Conservation (phyloP, 805 yeast species). For the Blastobotrys terrestris region DNA sequence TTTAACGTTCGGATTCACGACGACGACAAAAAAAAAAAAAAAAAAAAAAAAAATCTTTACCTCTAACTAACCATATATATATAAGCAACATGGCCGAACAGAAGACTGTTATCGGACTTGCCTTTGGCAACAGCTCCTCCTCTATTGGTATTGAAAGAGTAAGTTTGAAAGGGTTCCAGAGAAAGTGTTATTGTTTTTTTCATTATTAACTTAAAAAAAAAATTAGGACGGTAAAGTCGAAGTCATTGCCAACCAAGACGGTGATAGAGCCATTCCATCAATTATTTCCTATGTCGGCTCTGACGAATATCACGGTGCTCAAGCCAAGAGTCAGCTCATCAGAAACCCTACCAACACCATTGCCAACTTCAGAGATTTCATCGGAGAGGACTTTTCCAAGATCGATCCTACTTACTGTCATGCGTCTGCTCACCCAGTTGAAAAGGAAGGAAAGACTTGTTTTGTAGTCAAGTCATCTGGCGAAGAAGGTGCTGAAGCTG, state of each 20-base stretch:
- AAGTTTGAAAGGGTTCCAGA: conserved; percentile 11
- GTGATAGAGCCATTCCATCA: conserved; percentile 95
- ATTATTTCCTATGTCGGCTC: conserved; percentile 85
- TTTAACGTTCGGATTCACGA: background rate
- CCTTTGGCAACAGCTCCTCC: conserved; percentile 94
- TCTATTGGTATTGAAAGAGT: conserved; percentile 75
- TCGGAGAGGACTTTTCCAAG: conserved; percentile 68
- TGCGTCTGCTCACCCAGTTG: conserved; percentile 61
- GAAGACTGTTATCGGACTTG: conserved; percentile 73
- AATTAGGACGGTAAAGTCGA: conserved; percentile 84
- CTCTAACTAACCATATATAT: background rate
- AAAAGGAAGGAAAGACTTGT: conserved; percentile 59
- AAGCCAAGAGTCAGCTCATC: conserved; percentile 85
- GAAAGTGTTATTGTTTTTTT: too few species aligned
- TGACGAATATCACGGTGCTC: conserved; percentile 96
- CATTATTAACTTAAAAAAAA: too few species aligned
- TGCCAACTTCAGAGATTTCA: conserved; percentile 85
- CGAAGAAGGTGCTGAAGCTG: conserved; percentile 43
- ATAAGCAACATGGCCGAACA: conserved; percentile 31
- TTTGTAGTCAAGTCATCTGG: conserved; percentile 42
- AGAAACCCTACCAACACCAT: conserved; percentile 87
- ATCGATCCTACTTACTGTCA: conserved; percentile 61
- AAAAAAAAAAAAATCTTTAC: conserved; percentile 1
- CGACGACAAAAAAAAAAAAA: too few species aligned
- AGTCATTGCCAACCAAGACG: conserved; percentile 98